A percentile compares a stretch with the other conserved stretches of the same genome.
These are phyloP conservation scores for Diaporthe australafricana DNA, from an alignment of 2,329 filamentous ascomycete genomes.

Conservation along the genomic window DNA sequence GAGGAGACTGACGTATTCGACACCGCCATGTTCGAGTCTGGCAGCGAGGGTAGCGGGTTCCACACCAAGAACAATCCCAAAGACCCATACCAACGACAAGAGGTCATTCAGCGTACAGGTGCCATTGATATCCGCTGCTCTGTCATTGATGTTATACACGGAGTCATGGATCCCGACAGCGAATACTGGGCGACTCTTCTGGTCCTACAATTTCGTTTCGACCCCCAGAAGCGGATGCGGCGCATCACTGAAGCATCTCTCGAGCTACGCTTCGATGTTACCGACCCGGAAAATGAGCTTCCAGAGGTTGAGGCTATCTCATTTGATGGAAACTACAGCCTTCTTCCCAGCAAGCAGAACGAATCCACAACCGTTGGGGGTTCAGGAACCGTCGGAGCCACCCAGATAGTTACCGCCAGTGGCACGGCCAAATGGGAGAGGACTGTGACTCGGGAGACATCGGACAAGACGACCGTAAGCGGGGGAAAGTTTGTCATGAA, in stretches of 20 bases:
- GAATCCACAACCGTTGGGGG: constrained; percentile 2
- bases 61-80: constrained; percentile 22
- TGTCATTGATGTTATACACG: constrained; percentile 43
- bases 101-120: constrained; percentile 39
- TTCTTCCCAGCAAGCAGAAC: neutral
- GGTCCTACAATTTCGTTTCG: constrained; percentile 43
- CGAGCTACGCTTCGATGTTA: constrained; percentile 39
- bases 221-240: constrained; percentile 41
- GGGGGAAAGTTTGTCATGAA: constrained; percentile 40
- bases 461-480: constrained; percentile 38
- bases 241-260: constrained; percentile 41
- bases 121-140: constrained; percentile 44
- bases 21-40: neutral
- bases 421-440: constrained; percentile 11
- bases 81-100: neutral
- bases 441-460: constrained; percentile 38
- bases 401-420: neutral
- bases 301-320: constrained; percentile 25
- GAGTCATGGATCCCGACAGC: constrained; percentile 39
- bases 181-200: constrained; percentile 41
- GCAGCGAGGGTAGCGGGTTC: neutral
- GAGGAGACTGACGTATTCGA: neutral
- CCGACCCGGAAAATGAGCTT: constrained; percentile 6
- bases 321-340: constrained; percentile 5
- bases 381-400: neutral